These are phyloP conservation scores for Pycnococcus provasolii DNA, from an alignment of 139 green algal genomes.

Conservation along the genomic window DNA sequence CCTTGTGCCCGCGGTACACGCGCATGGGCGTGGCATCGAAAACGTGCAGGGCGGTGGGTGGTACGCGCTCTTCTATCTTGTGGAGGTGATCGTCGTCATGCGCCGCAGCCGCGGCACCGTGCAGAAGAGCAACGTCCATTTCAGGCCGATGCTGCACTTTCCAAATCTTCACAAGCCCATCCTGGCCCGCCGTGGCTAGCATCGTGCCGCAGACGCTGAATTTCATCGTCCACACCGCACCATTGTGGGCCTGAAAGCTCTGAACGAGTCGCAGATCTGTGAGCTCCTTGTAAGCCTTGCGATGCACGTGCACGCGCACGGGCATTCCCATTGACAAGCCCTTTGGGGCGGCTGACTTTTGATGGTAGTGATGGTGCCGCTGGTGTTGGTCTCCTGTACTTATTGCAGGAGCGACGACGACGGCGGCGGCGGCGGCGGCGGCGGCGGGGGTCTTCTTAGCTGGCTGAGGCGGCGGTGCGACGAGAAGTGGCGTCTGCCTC, in stretches of 20 bases:
- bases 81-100: too few relatives aligned
- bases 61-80: too few relatives aligned
- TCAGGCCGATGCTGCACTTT: slow-evolving; percentile 18
- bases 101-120: neutral
- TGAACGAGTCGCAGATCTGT: slow-evolving; percentile 52
- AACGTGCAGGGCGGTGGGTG: neutral
- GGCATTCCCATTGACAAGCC: too few relatives aligned
- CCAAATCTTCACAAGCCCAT: slow-evolving; percentile 45
- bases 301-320: slow-evolving; percentile 35
- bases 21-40: slow-evolving; percentile 31
- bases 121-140: slow-evolving; percentile 5
- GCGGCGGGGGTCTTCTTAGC: too few relatives aligned
- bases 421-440: too few relatives aligned
- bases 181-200: slow-evolving; percentile 75
- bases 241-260: slow-evolving; percentile 23
- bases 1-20: slow-evolving; percentile 38
- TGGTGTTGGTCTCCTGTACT: too few relatives aligned
- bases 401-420: too few relatives aligned
- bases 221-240: slow-evolving; percentile 62
- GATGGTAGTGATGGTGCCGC: too few relatives aligned
- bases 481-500: too few relatives aligned
- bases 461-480: too few relatives aligned
- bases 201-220: slow-evolving; percentile 58
- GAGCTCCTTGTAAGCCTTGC: slow-evolving; percentile 54
- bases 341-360: too few relatives aligned